Base-by-base conservation (phyloP, 2,329 filamentous ascomycete species). In the Calonectria ilicicola region DNA sequence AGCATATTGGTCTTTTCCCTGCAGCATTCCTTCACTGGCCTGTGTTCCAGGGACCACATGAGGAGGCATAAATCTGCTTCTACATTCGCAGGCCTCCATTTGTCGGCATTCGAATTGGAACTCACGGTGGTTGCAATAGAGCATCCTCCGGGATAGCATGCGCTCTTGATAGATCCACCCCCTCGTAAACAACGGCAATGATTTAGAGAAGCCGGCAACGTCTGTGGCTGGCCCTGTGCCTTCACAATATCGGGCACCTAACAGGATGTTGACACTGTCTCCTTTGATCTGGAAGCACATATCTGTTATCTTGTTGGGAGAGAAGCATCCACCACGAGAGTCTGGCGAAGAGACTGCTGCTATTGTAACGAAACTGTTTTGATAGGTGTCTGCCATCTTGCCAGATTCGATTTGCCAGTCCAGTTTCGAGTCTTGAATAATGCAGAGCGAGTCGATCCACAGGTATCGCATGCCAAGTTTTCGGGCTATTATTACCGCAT, bases 131-230 rank as follows among this genome's bases (percentile, higher is more conserved):
- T 69, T 67, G 53, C 77, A 78, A 65, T 76, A 68, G 9, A 80
- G 66, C 17, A 76, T 73, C 1, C 78, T 72, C 2, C 74, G 73
- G 0, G 76, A 76, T 2, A 77, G 72, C 9, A 76, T 63, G 5
- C 72, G 73, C 32, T 80, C 77, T 35, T 79, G 78, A 38, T 76
- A 79, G 12, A 77, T 72, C 78, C 78, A 78, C 3, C 69, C 72
- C 12, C 78, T 32, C 1, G 64, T 67, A 53, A 67, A 56, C 1
- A 65, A 21, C n/a, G 53, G 64, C 6, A 63, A 67, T 3, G 23
- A 14, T 19, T 27, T 47, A 14, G 7, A 4, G 17, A 72, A 64
- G 5, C 44, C 32, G 10, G 10, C 46, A 9, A 46, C 2, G 12
- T 63, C 29, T n/a, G 17, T 26, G 2, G 46, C n/a, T 6, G 27